Base-by-base conservation (phyloP, 2,329 filamentous ascomycete genomes). In the Xenosphaeropsis pyriputrescens region DNA sequence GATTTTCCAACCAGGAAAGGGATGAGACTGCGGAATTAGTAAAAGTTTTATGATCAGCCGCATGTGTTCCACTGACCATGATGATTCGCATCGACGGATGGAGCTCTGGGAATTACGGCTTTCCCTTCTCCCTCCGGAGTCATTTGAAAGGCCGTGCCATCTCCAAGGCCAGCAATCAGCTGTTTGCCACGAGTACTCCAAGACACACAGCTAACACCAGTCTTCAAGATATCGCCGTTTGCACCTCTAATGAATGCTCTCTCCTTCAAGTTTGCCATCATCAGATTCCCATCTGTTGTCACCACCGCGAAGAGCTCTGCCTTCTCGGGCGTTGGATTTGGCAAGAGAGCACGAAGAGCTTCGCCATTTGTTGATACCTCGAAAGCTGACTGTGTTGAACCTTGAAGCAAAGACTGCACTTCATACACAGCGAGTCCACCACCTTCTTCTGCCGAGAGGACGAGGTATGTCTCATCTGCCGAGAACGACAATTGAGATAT, bases 181-280 rank as follows among this genome's bases (percentile, higher is more conserved):
- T 96, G 89, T 56, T 94, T 98, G 34, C 91, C 91, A 54, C 79
- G 85, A 43, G 75, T 80, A 57, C 91, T 98, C 91, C 93, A 98
- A 39, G 83, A 79, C 5, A 85, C 71, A 50, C 82, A 91, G 53
- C 79, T 86, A 18, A 93, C 88, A 35, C 81, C 78, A 18, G 71
- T 65, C 50, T 79, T 84, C 45, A 93, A 64, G 1, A 78, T 62
- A 45, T 62, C 69, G 26, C 83, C 84, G 45, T 74, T 75, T 15
- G 66, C 50, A 1, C 72, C 72, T 26, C 63, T 61, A 7, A 70
- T 54, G 33, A 85, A 67, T 31, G 62, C 66, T 35, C 70, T 68
- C 29, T 78, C 70, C 50, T 80, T 78, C 42, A 98, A 58, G 55
- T 94, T 84, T 6, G 84, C 83, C 57, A 98, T 75, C 54, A 88